Base-by-base conservation (phyloP, 345 rosid genomes). In the Xanthoceras sorbifolium region DNA sequence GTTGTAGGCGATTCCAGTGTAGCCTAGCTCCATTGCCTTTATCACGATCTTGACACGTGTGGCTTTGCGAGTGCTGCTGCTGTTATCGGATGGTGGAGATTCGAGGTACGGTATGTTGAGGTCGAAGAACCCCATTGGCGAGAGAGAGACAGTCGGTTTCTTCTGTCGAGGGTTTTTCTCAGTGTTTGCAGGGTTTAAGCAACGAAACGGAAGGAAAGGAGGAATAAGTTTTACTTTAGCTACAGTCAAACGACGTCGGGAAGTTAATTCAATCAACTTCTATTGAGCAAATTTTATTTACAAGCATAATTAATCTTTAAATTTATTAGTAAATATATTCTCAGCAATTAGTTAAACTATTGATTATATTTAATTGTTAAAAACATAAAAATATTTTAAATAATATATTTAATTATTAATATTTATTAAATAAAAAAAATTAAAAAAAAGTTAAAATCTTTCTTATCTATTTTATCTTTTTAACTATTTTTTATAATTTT, bases 21-120 rank as follows among this genome's bases (percentile, higher is more conserved):
- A 90, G 32, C 98, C 99, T 1, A 95, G 82, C 77, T 95, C 97
- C 96, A 92, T 87, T 20, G 93, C 89, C 83, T 92, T 95, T 7
- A 85, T 81, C 66, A 46, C 90, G 18, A 84, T 76, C 69, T 90
- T 90, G 11, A 83, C 75, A 26, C 94, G 94, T 9, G 68, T 74
- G 22, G 88, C 15, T 77, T 88, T 86, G 2, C 75, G 82, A 9
- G 69, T 75, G 34, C 71, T 6, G 26, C 75, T 68, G 46, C 46
- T 42, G 15, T 42, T 42, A 67, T 55, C 70, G 62, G 82, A 82
- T 10, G 72, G 80, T 46, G 69, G 71, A 62, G 86, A 69, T 62
- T 83, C 87, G 2, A 71, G 73, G 78, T 82, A 90, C 22, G 97
- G 93, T 1, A 93, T 44, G 71, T 84, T 90, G 17, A 95, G 86